A percentile compares a stretch with the other conserved stretches of the same genome.
These are phyloP conservation scores for Baorangia bicolor DNA, from an alignment of 768 basidiomycete species.

Conservation along the genomic window DNA sequence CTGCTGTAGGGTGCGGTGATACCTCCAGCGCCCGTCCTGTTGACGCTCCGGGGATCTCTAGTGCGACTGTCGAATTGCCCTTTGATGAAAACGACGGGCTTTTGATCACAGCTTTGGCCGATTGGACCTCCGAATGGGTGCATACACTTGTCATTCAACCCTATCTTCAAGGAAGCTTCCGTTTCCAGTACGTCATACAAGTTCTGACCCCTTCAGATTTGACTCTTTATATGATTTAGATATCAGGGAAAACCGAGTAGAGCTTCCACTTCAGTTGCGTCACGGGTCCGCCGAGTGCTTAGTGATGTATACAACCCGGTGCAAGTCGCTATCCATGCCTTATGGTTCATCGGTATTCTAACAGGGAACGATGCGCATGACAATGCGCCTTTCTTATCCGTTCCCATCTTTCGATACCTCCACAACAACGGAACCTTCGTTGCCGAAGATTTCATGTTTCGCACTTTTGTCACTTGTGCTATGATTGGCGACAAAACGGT, in stretches of 20 bases:
- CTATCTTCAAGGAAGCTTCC: slow-evolving; percentile 12
- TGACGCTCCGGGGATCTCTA: background rate
- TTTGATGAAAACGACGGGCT: slow-evolving; percentile 1
- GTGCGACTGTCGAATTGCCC: background rate
- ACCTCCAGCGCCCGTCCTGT: background rate
- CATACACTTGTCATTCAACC: slow-evolving; percentile 24
- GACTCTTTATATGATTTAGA: slow-evolving; percentile 10
- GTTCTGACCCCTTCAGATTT: background rate
- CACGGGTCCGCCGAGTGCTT: slow-evolving; percentile 23
- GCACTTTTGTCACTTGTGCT: slow-evolving; percentile 33
- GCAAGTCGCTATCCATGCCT: slow-evolving; percentile 28
- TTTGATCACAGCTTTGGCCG: slow-evolving; percentile 15
- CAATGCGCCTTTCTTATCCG: slow-evolving; percentile 25
- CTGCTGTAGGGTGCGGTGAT: background rate
- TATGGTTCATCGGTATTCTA: slow-evolving; percentile 35
- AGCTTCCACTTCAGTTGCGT: slow-evolving; percentile 9
- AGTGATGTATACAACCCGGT: slow-evolving; percentile 25
- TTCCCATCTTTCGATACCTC: slow-evolving; percentile 32
- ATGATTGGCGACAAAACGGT: slow-evolving; percentile 37
- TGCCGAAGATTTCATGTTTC: slow-evolving; percentile 37
- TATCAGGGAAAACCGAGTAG: slow-evolving; percentile 11
- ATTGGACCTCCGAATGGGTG: slow-evolving; percentile 30
- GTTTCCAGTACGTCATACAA: slow-evolving; percentile 22
- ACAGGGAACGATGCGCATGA: slow-evolving; percentile 12
- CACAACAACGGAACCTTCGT: slow-evolving; percentile 25